These are phyloP conservation scores for Marasmius fiardii DNA, from an alignment of 1,284 basidiomycete genomes.

Conservation along the genomic window DNA sequence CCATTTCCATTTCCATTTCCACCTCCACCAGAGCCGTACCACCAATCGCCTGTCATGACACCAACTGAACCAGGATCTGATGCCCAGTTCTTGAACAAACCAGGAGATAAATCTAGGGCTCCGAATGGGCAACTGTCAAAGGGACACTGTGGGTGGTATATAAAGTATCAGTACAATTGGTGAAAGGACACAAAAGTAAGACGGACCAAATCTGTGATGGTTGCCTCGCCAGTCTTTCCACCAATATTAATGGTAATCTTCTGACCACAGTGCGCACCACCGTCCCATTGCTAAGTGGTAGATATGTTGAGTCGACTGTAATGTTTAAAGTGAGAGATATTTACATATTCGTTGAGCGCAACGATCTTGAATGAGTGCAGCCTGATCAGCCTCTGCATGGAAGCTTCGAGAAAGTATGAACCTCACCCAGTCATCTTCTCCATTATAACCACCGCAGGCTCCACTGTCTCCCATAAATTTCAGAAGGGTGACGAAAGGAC, in stretches of 20 bases:
- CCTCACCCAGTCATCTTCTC: neutral
- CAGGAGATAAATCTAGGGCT: neutral
- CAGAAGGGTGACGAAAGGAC: neutral
- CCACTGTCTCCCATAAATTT: neutral
- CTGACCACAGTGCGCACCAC: constrained; percentile 7
- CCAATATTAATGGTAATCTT: constrained; percentile 3
- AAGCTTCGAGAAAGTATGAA: neutral
- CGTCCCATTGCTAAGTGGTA: constrained; percentile 3
- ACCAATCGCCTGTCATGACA: neutral
- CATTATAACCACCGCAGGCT: constrained; percentile 1
- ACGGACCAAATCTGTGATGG: constrained; percentile 4
- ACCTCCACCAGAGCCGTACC: neutral
- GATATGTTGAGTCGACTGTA: neutral
- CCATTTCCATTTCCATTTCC: no score
- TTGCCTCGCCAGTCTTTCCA: constrained; percentile 1
- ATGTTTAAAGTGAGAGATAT: neutral
- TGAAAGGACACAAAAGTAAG: neutral
- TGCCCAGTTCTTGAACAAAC: neutral
- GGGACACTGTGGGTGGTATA: neutral
- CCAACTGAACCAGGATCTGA: neutral
- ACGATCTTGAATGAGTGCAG: neutral
- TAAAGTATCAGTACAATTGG: neutral
- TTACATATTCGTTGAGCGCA: neutral
- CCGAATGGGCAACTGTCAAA: neutral
- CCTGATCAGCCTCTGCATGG: no score